Base-by-base conservation (phyloP, 306 rosid genomes). In the Dalbergia cochinchinensis region DNA sequence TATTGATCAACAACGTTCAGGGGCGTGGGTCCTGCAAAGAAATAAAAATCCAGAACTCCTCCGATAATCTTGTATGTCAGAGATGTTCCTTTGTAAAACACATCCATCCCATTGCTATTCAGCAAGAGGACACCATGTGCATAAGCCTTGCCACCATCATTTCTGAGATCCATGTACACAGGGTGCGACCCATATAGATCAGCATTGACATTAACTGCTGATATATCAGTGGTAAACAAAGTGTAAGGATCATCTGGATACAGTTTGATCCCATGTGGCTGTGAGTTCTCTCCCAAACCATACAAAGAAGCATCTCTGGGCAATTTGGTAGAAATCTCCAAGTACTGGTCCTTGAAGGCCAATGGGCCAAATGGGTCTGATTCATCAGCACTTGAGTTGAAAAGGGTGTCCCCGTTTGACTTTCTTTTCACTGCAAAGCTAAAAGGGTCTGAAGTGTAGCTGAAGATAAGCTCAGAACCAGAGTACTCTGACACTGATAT, bases 61-160 rank as follows among this genome's bases (percentile, higher is more conserved):
- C 98, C 98, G n/a, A 92, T 92, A n/a, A 90, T 48, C 74, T 94
- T 94, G 71, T 92, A 92, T 0, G 98, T 92, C 71, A 94, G 75
- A 50, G 92, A 94, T 4, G 67, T 76, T 5, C 95, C 98, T 54
- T 83, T 75, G 80, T 92, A 92, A 75, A 92, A 87, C 83, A 94
- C 94, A 63, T 94, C 98, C 97, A 94, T 94, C 12, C 97, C 97
- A 84, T 94, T 92, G 75, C 97, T 92, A 72, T 94, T 94, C 63
- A 94, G 89, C 89, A 94, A 80, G 87, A 94, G 55, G 81, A 92
- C 97, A 7, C 82, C 94, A 66, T 94, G 98, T 5, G 98, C 90
- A 65, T 65, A 81, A 41, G 92, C 78, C 81, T 82, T 68, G 3
- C 89, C 97, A 7, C 89, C 97, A 31, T 71, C 77, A 66, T 90